Percentiles rank a stretch among this genome's conserved stretches.
Evolutionary conservation across 1,284 basidiomycete species (phyloP).

Genomic region (Rhizoctonia solani): DNA sequence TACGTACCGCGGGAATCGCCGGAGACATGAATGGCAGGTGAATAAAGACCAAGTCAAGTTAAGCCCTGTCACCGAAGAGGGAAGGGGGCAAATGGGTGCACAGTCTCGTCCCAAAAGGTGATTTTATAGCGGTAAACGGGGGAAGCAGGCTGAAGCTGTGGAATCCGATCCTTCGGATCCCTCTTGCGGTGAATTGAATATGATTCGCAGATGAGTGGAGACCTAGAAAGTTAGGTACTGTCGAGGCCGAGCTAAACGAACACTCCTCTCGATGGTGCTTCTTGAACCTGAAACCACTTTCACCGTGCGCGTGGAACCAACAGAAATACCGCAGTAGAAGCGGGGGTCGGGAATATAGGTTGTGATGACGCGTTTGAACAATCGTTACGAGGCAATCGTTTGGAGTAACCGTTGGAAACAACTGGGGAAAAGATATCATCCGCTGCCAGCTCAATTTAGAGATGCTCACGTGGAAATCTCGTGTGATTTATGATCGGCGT

Average conservation of each 20-base stretch:
- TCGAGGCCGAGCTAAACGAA: conserved; percentile 35
- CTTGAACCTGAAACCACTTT: conserved; percentile 34
- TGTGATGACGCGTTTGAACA: conserved; percentile 33
- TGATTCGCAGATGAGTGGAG: conserved; percentile 33
- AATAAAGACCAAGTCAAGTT: conserved; percentile 22
- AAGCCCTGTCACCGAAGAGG: conserved; percentile 33
- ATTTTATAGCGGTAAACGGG: conserved; percentile 30
- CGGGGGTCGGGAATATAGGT: conserved; percentile 31
- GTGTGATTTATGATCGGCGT: conserved; percentile 36
- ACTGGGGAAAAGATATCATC: conserved; percentile 16
- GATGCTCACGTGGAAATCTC: conserved; percentile 33
- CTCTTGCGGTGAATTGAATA: conserved; percentile 35
- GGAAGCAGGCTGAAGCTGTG: conserved; percentile 30
- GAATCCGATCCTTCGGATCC: conserved; percentile 30
- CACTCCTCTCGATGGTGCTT: conserved; percentile 32
- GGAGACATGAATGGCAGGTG: conserved; percentile 21
- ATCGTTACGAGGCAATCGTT: conserved; percentile 32
- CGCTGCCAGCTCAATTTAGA: conserved; percentile 23
- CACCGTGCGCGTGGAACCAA: conserved; percentile 32
- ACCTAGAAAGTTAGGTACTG: conserved; percentile 35
- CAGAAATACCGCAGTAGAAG: conserved; percentile 34
- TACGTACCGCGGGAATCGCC: conserved; percentile 33
- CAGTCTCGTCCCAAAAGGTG: conserved; percentile 21
- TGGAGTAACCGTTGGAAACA: conserved; percentile 35
- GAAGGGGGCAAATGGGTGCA: conserved; percentile 24